Evolutionary conservation across 441 rosid genomes (phyloP).

Genomic region (Gossypium davidsonii): DNA sequence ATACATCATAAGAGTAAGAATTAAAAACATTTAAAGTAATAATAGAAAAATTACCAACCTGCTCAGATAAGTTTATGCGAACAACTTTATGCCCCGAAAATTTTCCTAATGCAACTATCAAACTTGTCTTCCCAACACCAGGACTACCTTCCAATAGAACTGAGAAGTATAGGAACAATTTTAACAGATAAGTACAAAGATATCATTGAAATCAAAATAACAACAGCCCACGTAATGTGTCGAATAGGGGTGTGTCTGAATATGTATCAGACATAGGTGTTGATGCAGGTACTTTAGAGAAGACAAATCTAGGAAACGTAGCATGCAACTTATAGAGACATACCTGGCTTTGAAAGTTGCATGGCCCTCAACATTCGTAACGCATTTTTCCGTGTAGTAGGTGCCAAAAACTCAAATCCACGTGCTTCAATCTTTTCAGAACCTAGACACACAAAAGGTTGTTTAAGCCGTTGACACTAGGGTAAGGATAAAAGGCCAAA

Average conservation of each 20-base stretch:
- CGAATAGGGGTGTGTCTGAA: background rate
- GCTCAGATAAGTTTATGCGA: slow-evolving; percentile 96
- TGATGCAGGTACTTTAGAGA: background rate
- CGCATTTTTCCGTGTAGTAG: slow-evolving; percentile 84
- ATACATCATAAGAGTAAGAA: background rate
- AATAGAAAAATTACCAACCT: slow-evolving; percentile 40
- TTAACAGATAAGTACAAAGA: slow-evolving; percentile 13
- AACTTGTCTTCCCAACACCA: slow-evolving; percentile 98
- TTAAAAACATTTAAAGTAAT: slow-evolving; percentile 8
- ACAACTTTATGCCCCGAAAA: slow-evolving; percentile 96
- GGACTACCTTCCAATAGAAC: slow-evolving; percentile 98
- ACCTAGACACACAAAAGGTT: slow-evolving; percentile 33
- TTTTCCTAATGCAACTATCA: slow-evolving; percentile 82
- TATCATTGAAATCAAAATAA: background rate
- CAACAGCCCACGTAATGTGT: background rate
- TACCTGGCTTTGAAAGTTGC: slow-evolving; percentile 96
- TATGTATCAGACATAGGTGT: background rate
- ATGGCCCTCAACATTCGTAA: slow-evolving; percentile 87
- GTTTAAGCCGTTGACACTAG: background rate
- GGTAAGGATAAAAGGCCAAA: background rate
- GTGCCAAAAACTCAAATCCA: slow-evolving; percentile 86
- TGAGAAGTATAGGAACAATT: slow-evolving; percentile 30
- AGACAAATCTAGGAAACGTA: background rate
- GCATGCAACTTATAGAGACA: slow-evolving; percentile 11
- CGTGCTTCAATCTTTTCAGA: slow-evolving; percentile 38